Evolutionary conservation across 2,329 filamentous ascomycete species (phyloP).

Genomic region (Scopulariopsis brevicaulis): DNA sequence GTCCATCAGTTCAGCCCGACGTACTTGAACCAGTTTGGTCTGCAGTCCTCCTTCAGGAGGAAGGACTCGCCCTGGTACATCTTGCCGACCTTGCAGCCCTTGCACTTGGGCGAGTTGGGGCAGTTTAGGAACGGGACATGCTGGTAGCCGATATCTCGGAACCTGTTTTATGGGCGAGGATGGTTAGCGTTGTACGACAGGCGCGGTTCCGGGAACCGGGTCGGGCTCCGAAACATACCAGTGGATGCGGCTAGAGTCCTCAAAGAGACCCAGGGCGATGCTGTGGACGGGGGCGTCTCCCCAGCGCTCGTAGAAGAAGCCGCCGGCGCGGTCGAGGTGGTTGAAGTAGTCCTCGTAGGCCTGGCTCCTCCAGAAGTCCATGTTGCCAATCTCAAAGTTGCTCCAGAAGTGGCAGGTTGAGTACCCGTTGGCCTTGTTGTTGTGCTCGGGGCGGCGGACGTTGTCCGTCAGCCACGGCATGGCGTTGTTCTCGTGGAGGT

Average conservation of each 20-base stretch:
- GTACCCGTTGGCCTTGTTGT: slow-evolving; percentile 76
- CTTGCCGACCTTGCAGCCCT: slow-evolving; percentile 72
- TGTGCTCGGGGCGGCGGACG: slow-evolving; percentile 65
- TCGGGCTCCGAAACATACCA: slow-evolving; percentile 49
- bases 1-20: slow-evolving; percentile 58
- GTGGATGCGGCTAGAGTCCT: slow-evolving; percentile 82
- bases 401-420: slow-evolving; percentile 99
- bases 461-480: slow-evolving; percentile 80
- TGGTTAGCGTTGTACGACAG: background rate
- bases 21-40: slow-evolving; percentile 95
- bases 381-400: slow-evolving; percentile 93
- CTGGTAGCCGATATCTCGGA: slow-evolving; percentile 97
- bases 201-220: background rate
- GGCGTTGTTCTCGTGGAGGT: slow-evolving; percentile 75
- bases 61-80: slow-evolving; percentile 83
- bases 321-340: slow-evolving; percentile 83
- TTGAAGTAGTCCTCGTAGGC: slow-evolving; percentile 94
- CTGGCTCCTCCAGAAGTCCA: slow-evolving; percentile 85
- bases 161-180: slow-evolving; percentile 43
- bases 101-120: slow-evolving; percentile 90
- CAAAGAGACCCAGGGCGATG: slow-evolving; percentile 84
- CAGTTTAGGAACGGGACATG: slow-evolving; percentile 99
- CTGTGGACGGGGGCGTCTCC: slow-evolving; percentile 96
- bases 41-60: slow-evolving; percentile 83
- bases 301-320: slow-evolving; percentile 99